phyloP scores from a whole-genome alignment of 1,284 basidiomycete species.

The Fereydounia khargensis region DNA sequence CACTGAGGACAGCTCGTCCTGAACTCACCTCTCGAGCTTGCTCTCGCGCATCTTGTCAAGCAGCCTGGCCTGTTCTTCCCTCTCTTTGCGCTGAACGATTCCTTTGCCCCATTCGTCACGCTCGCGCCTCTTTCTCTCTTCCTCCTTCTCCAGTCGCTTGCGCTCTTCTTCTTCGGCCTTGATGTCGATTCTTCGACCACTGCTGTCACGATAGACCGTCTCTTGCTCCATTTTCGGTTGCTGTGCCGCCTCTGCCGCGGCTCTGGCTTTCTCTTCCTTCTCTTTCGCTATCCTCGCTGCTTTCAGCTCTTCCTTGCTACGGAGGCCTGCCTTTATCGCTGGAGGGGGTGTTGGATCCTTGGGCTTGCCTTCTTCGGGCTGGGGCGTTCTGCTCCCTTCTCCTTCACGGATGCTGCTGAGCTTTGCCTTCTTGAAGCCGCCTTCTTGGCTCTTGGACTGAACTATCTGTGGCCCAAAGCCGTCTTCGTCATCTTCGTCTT shows the following conservation, averaged over 20 bases:
- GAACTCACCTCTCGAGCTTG: no score
- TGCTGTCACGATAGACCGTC: conserved; percentile 89
- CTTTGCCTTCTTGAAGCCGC: conserved; percentile 16
- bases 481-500: conserved; percentile 20
- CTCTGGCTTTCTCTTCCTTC: conserved; percentile 1
- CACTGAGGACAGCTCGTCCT: no score
- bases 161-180: conserved; percentile 79
- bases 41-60: conserved; percentile 3
- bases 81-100: conserved; percentile 67
- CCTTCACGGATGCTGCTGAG: not conserved
- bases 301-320: conserved; percentile 37
- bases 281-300: conserved; percentile 28
- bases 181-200: conserved; percentile 83
- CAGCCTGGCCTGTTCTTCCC: conserved; percentile 59
- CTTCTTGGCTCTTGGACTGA: no score
- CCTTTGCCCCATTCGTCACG: conserved; percentile 98
- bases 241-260: not conserved
- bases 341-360: no score
- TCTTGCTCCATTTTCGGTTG: conserved; percentile 62
- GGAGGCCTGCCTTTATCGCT: conserved; percentile 29
- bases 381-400: not conserved
- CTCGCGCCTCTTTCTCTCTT: conserved; percentile 67
- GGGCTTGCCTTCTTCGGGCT: not conserved
- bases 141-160: conserved; percentile 58
- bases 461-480: conserved; percentile 25